Base-by-base conservation (phyloP, 768 basidiomycete genomes). In the Mycena alexandri region DNA sequence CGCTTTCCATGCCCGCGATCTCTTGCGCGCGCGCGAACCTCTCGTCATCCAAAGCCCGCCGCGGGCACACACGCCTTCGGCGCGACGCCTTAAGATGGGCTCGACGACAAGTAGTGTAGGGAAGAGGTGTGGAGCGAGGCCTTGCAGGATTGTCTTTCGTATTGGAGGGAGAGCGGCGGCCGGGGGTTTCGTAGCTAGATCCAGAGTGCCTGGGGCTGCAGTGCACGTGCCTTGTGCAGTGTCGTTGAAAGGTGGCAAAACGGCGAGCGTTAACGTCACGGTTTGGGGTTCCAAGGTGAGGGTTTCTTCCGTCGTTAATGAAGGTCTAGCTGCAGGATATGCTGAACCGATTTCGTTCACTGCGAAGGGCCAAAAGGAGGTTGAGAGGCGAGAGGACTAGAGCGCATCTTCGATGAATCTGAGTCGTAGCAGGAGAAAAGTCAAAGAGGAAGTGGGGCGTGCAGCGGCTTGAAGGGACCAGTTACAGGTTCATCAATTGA, bases 81-180 rank as follows among this genome's bases (percentile, higher is more conserved):
- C 38, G 38, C 38, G 38, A 9, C 14, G 38, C 10, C 9, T 38
- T 9, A 38, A 38, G 34, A 12, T 12, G 12, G 34, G 34, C 7
- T 38, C 38, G 14, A 38, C 38, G 38, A 10, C 4, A 2, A 38
- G 41, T 17, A 9, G 54, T 7, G 24, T 5, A 22, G 22, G 41
- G 36, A 56, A 56, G 41, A 56, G 54, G 24, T 56, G 54, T 41
- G 54, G 54, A 9, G 54, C 38, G 7, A 56, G 24, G 41, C 54
- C 54, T 24, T 43, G 41, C 7, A 55, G 54, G 4, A 24, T 22
- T 16, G 41, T 25, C 41, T 19, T 56, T 29, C 14, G 25, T 17
- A 17, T 11, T 10, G 22, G 22, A 14, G 48, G 14, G 47, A 14
- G 47, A 14, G 8, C 24, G 1, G 25, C 48, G 13, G 48, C 25